Conservation (phyloP, 768 basidiomycete genomes). For the Macrolepiota dolichaula region DNA sequence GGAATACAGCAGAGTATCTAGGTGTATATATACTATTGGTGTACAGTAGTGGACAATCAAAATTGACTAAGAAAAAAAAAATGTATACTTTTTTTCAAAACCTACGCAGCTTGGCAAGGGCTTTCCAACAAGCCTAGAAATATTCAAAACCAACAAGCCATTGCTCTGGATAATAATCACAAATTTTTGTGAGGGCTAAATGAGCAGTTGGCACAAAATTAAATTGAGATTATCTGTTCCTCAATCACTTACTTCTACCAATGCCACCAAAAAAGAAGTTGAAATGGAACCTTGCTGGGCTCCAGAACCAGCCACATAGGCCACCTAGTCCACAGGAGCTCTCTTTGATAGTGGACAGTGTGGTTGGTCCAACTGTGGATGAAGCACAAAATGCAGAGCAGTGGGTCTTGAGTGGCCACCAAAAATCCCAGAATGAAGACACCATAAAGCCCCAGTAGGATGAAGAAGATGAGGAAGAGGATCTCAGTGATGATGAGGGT, state of each 20-base stretch:
- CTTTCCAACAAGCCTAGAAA: background rate
- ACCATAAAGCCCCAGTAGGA: background rate
- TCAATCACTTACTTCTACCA: no score
- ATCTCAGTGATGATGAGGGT: background rate
- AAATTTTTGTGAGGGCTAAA: no score
- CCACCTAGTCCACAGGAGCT: no score
- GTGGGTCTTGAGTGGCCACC: background rate
- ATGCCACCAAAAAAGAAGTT: no score
- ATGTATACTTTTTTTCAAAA: background rate
- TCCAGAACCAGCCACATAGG: no score
- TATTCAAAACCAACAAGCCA: background rate
- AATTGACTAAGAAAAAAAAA: background rate
- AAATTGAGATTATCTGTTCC: no score
- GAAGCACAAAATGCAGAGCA: background rate
- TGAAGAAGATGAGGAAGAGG: background rate
- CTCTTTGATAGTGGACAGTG: no score
- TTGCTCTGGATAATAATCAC: background rate
- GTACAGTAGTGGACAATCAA: background rate
- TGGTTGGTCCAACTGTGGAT: background rate
- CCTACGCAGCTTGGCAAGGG: background rate
- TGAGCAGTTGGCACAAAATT: background rate
- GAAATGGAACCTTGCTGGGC: background rate
- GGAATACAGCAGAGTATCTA: no score
- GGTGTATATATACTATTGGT: no score
- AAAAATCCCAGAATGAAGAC: background rate